Percentiles rank a stretch among this genome's conserved stretches.
Conservation (phyloP, 1,284 basidiomycete genomes). For the Phellinidium pouzarii region DNA sequence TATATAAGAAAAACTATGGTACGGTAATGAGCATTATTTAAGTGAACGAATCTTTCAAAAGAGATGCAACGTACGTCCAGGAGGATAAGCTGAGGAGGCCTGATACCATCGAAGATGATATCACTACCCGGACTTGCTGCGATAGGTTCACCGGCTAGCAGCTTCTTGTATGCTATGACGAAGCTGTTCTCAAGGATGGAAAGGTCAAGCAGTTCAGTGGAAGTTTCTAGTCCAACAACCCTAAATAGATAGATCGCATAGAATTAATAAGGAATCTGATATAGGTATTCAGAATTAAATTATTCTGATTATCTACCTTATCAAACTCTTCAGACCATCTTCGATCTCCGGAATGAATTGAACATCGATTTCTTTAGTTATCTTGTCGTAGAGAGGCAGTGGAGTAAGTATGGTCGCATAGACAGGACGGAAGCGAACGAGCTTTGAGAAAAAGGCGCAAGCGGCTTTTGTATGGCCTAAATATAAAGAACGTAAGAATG, state of each 20-base stretch:
- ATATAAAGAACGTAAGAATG: background rate
- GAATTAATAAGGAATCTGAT: too few species aligned
- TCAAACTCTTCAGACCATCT: background rate
- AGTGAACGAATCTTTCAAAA: background rate
- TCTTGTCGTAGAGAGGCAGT: background rate
- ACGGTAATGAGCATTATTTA: background rate
- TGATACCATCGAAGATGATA: background rate
- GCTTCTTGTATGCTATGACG: constrained; percentile 2
- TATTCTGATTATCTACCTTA: background rate
- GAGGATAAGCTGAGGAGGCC: constrained; percentile 7
- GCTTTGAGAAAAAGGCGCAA: constrained; percentile 7
- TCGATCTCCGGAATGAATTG: constrained; percentile 3
- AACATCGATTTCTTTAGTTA: background rate
- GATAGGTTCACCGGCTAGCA: background rate
- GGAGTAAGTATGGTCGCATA: constrained; percentile 8
- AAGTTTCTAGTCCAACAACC: constrained; percentile 7
- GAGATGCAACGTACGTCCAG: constrained; percentile 9
- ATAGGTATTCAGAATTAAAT: too few species aligned
- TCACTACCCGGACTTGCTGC: background rate
- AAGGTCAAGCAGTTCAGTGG: background rate
- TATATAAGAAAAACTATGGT: constrained; percentile 6
- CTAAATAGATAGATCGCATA: too few species aligned
- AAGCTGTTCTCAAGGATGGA: background rate
- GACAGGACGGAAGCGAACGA: background rate
- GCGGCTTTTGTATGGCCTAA: constrained; percentile 11